phyloP scores from a whole-genome alignment of 345 rosid species.

The Hevea brasiliensis region DNA sequence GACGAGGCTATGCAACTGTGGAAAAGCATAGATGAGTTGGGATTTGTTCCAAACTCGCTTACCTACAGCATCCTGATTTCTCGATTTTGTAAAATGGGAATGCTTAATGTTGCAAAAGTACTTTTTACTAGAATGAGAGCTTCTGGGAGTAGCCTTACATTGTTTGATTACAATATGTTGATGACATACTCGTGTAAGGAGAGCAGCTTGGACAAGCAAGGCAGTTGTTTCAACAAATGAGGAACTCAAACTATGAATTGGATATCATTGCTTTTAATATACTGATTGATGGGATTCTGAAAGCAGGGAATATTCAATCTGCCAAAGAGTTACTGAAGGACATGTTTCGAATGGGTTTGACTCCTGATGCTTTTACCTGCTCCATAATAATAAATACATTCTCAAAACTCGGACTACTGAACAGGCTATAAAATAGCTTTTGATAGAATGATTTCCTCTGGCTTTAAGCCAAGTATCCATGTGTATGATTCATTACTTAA shows the following conservation, averaged over 20 bases:
- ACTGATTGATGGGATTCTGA: slow-evolving; percentile 60
- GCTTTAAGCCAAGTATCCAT: slow-evolving; percentile 44
- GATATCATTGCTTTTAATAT: slow-evolving; percentile 51
- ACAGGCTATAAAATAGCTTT: slow-evolving; percentile 49
- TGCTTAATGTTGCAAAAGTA: slow-evolving; percentile 65
- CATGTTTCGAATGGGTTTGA: slow-evolving; percentile 53
- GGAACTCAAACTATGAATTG: slow-evolving; percentile 31
- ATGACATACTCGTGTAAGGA: slow-evolving; percentile 62
- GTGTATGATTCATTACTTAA: slow-evolving; percentile 60
- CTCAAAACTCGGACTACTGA: slow-evolving; percentile 52
- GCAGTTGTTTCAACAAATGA: slow-evolving; percentile 55
- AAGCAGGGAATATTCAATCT: slow-evolving; percentile 49
- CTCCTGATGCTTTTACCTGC: slow-evolving; percentile 54
- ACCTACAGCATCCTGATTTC: slow-evolving; percentile 52
- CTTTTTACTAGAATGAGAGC: slow-evolving; percentile 49
- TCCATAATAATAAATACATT: slow-evolving; percentile 55
- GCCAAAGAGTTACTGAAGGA: slow-evolving; percentile 47
- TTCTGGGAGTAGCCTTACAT: slow-evolving; percentile 35
- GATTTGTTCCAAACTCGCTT: slow-evolving; percentile 44
- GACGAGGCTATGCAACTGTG: slow-evolving; percentile 56
- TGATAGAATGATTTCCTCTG: slow-evolving; percentile 58
- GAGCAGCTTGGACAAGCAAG: slow-evolving; percentile 63
- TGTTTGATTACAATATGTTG: slow-evolving; percentile 49
- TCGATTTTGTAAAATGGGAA: slow-evolving; percentile 50
- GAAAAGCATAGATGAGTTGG: slow-evolving; percentile 46